Evolutionary conservation across 2,329 filamentous ascomycete genomes (phyloP), one percentile per base, ranked within the genome.

Genomic region (Aaosphaeria arxii): DNA sequence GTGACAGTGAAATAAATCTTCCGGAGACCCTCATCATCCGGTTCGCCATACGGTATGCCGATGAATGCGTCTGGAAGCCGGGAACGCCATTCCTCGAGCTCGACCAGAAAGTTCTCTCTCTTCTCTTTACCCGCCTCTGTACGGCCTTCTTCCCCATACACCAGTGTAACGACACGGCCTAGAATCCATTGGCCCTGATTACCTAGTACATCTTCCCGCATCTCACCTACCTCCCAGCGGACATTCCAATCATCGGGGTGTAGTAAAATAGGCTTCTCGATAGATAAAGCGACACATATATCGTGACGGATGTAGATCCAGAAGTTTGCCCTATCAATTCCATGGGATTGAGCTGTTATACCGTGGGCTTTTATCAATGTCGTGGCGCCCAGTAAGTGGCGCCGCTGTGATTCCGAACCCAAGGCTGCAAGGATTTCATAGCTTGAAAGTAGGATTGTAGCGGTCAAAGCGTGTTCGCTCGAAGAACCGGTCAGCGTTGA

Each of bases 221-320:
- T 56, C 46, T 69, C 66, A 7, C 50, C 51, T 11, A 63, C 57
- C 29, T 51, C 30, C 61, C 61, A 66, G 3, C 46, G 51, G 7
- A 68, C 62, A 41, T 55, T 55, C 66, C 67, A 70, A 11, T 67
- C 63, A 7, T 51, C 49, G 9, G 66, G 65, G 43, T 60, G 49
- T 4, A 66, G 47, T 6, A 66, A 45, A 24, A 67, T 49, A 3
- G 63, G 63, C 39, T 55, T 53, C 39, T 66, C 64, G 29, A 52
- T 66, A 5, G 59, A 49, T 44, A 69, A 49, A 2, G 67, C 63
- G 4, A 69, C 56, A 3, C 56, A 58, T 40, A 69, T 64, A 44
- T 68, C 64, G 43, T 68, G 65, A 7, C 64, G 47, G 6, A 62
- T 51, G 42, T 68, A 67, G 29, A 70, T 62, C 65, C 66, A 70